Conservation (phyloP, 2,329 filamentous ascomycete genomes). For the Juglanconis juglandina region DNA sequence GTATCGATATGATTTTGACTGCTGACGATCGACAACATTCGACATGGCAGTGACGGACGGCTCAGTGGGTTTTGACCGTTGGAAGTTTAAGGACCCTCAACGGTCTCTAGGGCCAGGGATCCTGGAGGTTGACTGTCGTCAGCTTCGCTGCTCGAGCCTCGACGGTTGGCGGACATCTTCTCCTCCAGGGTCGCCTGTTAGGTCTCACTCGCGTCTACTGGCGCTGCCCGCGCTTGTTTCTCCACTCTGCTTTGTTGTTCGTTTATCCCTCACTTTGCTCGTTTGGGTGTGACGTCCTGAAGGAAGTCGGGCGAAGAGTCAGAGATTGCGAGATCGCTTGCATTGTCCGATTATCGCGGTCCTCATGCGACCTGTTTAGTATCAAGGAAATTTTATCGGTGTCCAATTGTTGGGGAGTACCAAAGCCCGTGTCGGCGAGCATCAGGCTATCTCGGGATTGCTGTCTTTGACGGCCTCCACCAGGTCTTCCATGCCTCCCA, state of each 20-base stretch:
- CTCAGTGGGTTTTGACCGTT: background rate
- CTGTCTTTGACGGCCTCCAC: conserved; percentile 51
- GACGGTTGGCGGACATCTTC: background rate
- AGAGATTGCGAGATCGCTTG: background rate
- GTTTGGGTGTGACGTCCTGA: background rate
- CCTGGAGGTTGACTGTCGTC: background rate
- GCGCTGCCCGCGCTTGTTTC: background rate
- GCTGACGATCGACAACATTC: background rate
- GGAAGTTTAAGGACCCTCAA: background rate
- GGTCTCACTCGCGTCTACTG: background rate
- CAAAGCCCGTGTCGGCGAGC: background rate
- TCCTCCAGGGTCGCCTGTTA: background rate
- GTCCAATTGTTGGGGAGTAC: background rate
- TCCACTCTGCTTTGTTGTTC: background rate
- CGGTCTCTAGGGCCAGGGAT: background rate
- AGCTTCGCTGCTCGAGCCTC: background rate
- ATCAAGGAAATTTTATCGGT: background rate
- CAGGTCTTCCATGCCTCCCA: conserved; percentile 58
- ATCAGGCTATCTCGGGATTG: conserved; percentile 37
- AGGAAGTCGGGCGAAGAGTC: background rate
- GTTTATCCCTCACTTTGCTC: background rate
- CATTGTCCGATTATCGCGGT: background rate
- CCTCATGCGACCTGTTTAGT: background rate
- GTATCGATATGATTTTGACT: background rate
- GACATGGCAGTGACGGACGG: background rate